Evolutionary conservation across 1,284 basidiomycete species (phyloP).

Genomic region (Puccinia novopanici): DNA sequence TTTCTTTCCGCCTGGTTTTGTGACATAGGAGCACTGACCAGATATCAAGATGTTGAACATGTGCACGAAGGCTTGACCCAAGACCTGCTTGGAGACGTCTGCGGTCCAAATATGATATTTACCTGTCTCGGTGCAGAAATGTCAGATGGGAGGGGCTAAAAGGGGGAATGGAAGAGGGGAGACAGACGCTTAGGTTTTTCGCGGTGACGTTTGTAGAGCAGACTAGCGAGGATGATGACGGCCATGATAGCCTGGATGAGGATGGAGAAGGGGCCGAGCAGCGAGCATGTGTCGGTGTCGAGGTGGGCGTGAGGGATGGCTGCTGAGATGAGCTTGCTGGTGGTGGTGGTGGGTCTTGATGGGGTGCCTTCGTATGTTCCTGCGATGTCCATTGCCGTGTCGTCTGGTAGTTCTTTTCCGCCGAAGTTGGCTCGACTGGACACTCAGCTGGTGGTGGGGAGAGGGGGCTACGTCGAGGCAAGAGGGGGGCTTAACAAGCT

Average conservation of each 20-base stretch:
- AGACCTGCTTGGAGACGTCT: slow-evolving; percentile 70
- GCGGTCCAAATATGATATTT: slow-evolving; percentile 52
- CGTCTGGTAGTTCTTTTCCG: neutral
- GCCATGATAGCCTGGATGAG: slow-evolving; percentile 47
- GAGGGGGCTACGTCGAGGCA: no score
- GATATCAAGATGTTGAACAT: slow-evolving; percentile 75
- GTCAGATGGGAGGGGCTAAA: neutral
- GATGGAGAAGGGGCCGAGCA: slow-evolving; percentile 48
- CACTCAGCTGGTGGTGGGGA: no score
- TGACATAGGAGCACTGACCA: slow-evolving; percentile 36
- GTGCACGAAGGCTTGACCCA: slow-evolving; percentile 88
- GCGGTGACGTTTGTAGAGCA: slow-evolving; percentile 44
- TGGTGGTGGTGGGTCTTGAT: neutral
- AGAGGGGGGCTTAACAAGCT: no score
- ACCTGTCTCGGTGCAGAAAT: slow-evolving; percentile 16
- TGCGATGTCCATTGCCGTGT: neutral
- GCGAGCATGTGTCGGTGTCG: slow-evolving; percentile 43
- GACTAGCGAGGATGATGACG: slow-evolving; percentile 37
- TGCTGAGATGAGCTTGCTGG: neutral
- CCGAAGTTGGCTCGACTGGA: no score
- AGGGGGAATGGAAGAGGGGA: neutral
- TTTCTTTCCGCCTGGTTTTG: neutral
- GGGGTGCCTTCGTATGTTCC: no score
- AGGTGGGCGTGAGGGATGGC: slow-evolving; percentile 32
- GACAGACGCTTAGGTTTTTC: slow-evolving; percentile 46